Evolutionary conservation across 2,329 filamentous ascomycete genomes (phyloP).

Genomic region (Hirsutella minnesotensis): DNA sequence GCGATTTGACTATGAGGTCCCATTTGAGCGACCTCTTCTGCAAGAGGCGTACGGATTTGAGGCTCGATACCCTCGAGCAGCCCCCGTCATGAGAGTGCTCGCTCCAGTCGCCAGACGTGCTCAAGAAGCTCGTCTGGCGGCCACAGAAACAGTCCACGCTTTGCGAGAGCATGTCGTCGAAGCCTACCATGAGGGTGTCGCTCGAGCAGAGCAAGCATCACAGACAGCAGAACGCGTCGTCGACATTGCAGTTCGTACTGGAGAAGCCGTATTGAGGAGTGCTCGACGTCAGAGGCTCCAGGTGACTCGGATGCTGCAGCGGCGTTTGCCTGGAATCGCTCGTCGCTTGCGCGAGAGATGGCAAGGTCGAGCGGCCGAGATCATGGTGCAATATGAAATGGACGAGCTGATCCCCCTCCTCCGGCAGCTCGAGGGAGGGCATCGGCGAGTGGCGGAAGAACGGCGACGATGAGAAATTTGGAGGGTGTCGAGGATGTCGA

Average conservation of each 20-base stretch:
- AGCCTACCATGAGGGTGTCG: background rate
- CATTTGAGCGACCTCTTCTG: slow-evolving; percentile 1
- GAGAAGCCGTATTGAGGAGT: background rate
- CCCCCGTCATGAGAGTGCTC: background rate
- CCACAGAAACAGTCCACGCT: background rate
- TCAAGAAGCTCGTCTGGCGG: background rate
- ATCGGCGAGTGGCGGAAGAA: too few species aligned
- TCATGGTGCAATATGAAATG: background rate
- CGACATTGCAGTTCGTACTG: background rate
- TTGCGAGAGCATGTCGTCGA: background rate
- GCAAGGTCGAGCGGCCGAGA: background rate
- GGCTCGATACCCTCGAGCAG: background rate
- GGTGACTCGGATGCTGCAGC: background rate
- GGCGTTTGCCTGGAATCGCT: background rate
- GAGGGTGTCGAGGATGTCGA: too few species aligned
- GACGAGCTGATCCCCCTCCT: background rate
- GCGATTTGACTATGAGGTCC: slow-evolving; percentile 3
- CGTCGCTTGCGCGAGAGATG: background rate
- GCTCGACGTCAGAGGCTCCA: background rate
- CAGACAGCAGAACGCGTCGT: background rate
- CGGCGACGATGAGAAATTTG: too few species aligned
- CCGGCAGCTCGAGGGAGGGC: too few species aligned
- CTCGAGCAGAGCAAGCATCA: background rate
- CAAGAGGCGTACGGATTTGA: slow-evolving; percentile 1
- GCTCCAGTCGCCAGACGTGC: background rate